Evolutionary conservation across 345 rosid species (phyloP), one percentile per base, ranked within the genome.

Genomic region (Rhodamnia argentea): DNA sequence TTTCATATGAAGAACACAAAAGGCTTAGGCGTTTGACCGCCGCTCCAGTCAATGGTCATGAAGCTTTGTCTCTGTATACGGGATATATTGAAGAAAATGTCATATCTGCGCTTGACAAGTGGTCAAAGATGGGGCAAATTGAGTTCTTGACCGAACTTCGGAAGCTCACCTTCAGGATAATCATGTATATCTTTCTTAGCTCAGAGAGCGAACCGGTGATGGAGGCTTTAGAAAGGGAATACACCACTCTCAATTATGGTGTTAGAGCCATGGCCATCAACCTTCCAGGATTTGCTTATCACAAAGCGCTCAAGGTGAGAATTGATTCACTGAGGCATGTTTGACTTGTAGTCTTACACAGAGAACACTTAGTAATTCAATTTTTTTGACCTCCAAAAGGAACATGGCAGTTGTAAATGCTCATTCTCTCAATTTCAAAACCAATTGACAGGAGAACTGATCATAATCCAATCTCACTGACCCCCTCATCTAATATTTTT

Each of bases 241-340:
- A 94, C 86, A 94, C 98, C 1, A 76, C 88, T 3, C 98, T 96
- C 60, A 96, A 96, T 85, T 88, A 88, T 53, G 99, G 98, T 82
- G 93, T 96, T 84, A 88, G 99, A 87, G 96, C 98, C 83, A 95
- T 95, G 99, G 94, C 95, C 14, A 91, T 96, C 87, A 95, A 95
- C 88, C 37, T 95, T 85, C 99, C 98, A 2, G 99, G 99, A 22
- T 96, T 96, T 86, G 95, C 95, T 83, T 96, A 94, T 90, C 88
- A 95, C 85, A 90, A 89, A 84, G 99, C 98, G 51, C 93, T 95
- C 20, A 95, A 94, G 98, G 99, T 95, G 54, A 56, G 16, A 54
- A 58, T 84, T 53, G 1, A 7, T 59, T 84, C 57, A 44, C 57
- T 47, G 78, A 24, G 78, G 78, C 78, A 70, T 70, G 78, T 37